Conservation (phyloP, 352 stramenopile genomes). For the Globisporangium emineosum region DNA sequence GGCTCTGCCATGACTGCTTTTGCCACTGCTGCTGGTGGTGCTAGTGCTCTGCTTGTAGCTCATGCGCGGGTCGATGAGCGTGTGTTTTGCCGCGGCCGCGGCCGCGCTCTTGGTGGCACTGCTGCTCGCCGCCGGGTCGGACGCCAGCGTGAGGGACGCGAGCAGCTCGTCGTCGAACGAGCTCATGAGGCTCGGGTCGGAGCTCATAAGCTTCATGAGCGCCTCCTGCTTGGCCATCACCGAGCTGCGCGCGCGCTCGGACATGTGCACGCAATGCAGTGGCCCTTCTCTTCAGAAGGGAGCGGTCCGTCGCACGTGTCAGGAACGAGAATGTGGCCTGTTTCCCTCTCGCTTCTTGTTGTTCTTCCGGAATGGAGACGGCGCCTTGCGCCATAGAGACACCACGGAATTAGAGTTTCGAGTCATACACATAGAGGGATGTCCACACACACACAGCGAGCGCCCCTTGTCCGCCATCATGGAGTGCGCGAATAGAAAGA, state of each 20-base stretch:
- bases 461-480: neutral
- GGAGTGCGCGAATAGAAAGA: neutral
- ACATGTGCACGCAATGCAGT: conserved; percentile 1
- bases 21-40: neutral
- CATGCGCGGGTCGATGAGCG: conserved; percentile 17
- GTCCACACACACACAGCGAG: neutral
- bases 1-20: neutral
- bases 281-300: neutral
- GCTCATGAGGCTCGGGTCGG: conserved; percentile 37
- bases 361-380: neutral
- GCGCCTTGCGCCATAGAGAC: neutral
- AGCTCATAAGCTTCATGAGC: conserved; percentile 43
- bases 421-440: neutral
- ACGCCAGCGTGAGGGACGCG: conserved; percentile 33
- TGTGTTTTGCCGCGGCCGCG: conserved; percentile 5
- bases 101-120: neutral
- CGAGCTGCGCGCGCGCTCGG: conserved; percentile 20
- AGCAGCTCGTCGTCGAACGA: conserved; percentile 38
- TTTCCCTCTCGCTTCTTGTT: neutral
- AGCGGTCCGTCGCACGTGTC: conserved; percentile 1
- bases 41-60: conserved; percentile 6
- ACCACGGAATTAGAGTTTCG: too few relatives aligned
- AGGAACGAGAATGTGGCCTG: conserved; percentile 6
- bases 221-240: conserved; percentile 35
- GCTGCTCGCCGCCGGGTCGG: neutral